Conservation (phyloP, 495 filamentous ascomycete species). For the Glutinoglossum americanum region DNA sequence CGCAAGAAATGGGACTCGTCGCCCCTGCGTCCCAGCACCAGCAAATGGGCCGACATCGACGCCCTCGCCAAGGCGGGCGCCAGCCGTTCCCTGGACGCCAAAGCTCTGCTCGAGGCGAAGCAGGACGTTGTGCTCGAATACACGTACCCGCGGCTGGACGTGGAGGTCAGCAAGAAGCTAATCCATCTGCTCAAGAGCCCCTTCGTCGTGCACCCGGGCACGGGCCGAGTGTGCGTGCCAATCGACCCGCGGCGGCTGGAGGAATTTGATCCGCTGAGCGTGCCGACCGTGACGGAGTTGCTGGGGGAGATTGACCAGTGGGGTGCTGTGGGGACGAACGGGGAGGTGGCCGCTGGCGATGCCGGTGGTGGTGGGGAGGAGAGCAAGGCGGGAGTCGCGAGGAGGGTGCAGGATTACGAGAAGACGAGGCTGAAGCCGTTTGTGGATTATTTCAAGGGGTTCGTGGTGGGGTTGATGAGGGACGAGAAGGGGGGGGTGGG, state of each 20-base stretch:
- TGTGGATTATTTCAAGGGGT: conserved; percentile 67
- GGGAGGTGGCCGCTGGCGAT: conserved; percentile 13
- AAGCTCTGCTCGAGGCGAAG: conserved; percentile 62
- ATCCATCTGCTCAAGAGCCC: conserved; percentile 94
- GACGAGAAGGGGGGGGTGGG: conserved; percentile 59
- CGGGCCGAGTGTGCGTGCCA: conserved; percentile 83
- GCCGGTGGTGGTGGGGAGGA: background rate
- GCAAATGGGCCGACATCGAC: conserved; percentile 91
- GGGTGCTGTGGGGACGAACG: conserved; percentile 22
- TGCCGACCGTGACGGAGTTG: conserved; percentile 68
- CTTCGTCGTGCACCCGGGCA: conserved; percentile 89
- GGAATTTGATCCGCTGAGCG: conserved; percentile 64
- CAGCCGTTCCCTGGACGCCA: conserved; percentile 38
- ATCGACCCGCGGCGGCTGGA: conserved; percentile 52
- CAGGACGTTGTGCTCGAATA: conserved; percentile 91
- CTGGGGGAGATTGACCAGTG: conserved; percentile 66
- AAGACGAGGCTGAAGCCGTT: conserved; percentile 91
- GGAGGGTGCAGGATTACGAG: conserved; percentile 62
- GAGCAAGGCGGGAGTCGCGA: conserved; percentile 15
- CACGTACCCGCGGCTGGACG: conserved; percentile 93
- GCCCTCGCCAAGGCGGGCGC: conserved; percentile 50
- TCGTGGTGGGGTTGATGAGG: conserved; percentile 56
- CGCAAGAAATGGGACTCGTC: conserved; percentile 77
- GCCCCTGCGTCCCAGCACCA: conserved; percentile 46
- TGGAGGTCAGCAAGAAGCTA: conserved; percentile 87